These are phyloP conservation scores for Glycine latifolia DNA, from an alignment of 306 rosid species.

Conservation along the genomic window DNA sequence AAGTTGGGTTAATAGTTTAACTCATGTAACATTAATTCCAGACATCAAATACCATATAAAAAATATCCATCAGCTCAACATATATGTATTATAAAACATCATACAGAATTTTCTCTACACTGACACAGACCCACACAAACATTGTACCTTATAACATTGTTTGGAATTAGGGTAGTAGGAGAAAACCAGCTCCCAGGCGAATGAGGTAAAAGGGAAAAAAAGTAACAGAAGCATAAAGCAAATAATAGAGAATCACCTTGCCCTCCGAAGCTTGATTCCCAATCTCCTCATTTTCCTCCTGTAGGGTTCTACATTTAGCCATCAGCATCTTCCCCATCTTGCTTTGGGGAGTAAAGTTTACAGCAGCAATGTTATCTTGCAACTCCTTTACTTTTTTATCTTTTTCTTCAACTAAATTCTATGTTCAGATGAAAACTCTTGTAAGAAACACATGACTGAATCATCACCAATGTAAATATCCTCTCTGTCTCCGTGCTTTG, in stretches of 20 bases:
- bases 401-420: slow-evolving; percentile 92
- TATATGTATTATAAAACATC: background rate
- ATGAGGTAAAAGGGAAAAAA: background rate
- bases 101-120: background rate
- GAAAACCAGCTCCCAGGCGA: slow-evolving; percentile 32
- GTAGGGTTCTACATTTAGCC: slow-evolving; percentile 96
- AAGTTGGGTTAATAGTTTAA: slow-evolving; percentile 9
- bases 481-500: background rate
- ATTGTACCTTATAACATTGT: background rate
- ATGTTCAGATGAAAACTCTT: slow-evolving; percentile 36
- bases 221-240: slow-evolving; percentile 2
- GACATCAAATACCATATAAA: background rate
- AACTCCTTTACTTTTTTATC: slow-evolving; percentile 88
- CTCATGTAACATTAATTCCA: slow-evolving; percentile 18
- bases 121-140: background rate
- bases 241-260: slow-evolving; percentile 62
- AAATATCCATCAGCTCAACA: background rate
- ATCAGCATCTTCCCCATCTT: slow-evolving; percentile 95
- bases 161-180: background rate
- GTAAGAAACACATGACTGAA: background rate
- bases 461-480: slow-evolving; percentile 5
- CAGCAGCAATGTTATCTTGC: slow-evolving; percentile 87
- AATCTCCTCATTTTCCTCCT: slow-evolving; percentile 97
- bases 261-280: slow-evolving; percentile 98
- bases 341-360: slow-evolving; percentile 88